Base-by-base conservation (phyloP, 1,139 yeast genomes). In the Saccharomyces hybrid region DNA sequence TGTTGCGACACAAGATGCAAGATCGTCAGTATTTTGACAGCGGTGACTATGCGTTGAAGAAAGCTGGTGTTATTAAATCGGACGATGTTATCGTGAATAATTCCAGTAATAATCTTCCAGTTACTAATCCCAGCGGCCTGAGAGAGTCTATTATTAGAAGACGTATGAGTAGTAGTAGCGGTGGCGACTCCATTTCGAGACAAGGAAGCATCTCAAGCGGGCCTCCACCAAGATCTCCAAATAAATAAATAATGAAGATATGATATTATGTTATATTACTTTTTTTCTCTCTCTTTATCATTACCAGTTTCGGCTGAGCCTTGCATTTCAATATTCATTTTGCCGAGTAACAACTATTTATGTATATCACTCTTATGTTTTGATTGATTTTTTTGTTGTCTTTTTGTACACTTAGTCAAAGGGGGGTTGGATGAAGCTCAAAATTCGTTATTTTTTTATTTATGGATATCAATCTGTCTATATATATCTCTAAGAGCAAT, bases 21-120 rank as follows among this genome's bases (percentile, higher is more conserved):
- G 98, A 93, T 64, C 83, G 97, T 65, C 90, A 90, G 73, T 93
- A 86, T 72, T 95, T 93, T 68, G 99, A 93, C 66, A 88, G 96
- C 58, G 99, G 99, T 26, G 99, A 93, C 72, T 93, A 95, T 70
- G 98, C 98, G 27, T 81, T 93, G 81, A 89, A 88, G 61, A 86
- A 90, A 63, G 88, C 71, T 0, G 71, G 71, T 25, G 68, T 67
- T 3, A 56, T 61, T 7, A 61, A 63, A 25, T 54, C 65, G 1
- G 67, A 62, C 41, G 70, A 65, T 32, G 59, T 67, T 9, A 38
- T 38, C n/a, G 44, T 38, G n/a, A 38, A 38, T 38, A 62, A 57
- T 51, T 58, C 62, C 20, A 59, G 59, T 52, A 68, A 67, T 52
- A 68, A 66, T 54, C 55, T 69, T 38, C 72, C 72, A 5, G 65